Conservation (phyloP, 768 basidiomycete species). For the Calocera viscosa region DNA sequence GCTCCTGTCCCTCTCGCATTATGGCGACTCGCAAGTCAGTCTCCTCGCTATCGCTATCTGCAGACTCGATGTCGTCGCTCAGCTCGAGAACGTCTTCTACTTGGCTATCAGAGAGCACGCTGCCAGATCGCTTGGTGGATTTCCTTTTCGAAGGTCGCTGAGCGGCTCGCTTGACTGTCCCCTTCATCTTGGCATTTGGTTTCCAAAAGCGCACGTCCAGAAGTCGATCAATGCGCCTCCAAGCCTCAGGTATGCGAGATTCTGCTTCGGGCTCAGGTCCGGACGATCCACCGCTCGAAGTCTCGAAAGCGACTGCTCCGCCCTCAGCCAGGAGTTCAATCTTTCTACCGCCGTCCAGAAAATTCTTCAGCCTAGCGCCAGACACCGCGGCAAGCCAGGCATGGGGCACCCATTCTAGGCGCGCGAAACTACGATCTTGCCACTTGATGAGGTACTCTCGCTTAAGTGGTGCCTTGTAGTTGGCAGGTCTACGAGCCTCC, state of each 20-base stretch:
- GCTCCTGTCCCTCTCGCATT: slow-evolving; percentile 18
- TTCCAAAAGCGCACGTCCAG: slow-evolving; percentile 65
- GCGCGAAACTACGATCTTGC: slow-evolving; percentile 62
- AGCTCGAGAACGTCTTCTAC: not conserved
- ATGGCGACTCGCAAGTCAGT: not conserved
- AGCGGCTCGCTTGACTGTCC: too few relatives aligned
- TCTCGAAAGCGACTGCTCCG: slow-evolving; percentile 6
- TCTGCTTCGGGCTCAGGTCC: slow-evolving; percentile 51
- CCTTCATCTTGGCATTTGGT: slow-evolving; percentile 24
- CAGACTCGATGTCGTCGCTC: slow-evolving; percentile 15
- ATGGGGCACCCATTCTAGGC: slow-evolving; percentile 81
- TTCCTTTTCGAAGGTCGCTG: slow-evolving; percentile 16
- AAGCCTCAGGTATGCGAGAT: slow-evolving; percentile 55
- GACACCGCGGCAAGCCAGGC: slow-evolving; percentile 72
- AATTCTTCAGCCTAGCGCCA: slow-evolving; percentile 58
- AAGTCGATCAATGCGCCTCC: slow-evolving; percentile 88
- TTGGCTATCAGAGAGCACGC: not conserved
- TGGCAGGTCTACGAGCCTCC: slow-evolving; percentile 31
- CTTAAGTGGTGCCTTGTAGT: slow-evolving; percentile 53
- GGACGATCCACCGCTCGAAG: slow-evolving; percentile 31
- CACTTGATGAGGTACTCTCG: slow-evolving; percentile 92
- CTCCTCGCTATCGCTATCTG: slow-evolving; percentile 18
- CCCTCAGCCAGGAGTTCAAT: slow-evolving; percentile 41
- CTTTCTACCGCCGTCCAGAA: slow-evolving; percentile 54
- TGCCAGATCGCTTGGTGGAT: slow-evolving; percentile 17